These are phyloP conservation scores for Epichloe brachyelytri DNA, from an alignment of 2,329 filamentous ascomycete genomes.

Conservation along the genomic window DNA sequence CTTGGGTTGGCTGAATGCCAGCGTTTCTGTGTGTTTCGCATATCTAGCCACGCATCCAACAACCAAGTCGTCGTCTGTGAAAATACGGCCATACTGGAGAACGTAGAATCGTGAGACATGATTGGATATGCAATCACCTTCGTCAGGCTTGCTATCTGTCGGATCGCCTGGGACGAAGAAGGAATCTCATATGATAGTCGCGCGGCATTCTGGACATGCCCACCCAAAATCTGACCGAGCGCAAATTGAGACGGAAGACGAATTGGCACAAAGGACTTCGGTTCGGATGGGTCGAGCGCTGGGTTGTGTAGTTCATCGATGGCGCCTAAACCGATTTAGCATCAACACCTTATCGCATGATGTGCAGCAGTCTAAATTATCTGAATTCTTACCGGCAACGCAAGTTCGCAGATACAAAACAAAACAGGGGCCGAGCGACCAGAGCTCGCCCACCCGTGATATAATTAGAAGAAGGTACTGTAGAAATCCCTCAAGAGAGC, in stretches of 20 bases:
- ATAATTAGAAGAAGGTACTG: constrained; percentile 33
- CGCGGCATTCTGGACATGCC: constrained; percentile 12
- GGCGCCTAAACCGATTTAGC: constrained; percentile 16
- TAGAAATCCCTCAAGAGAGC: constrained; percentile 41
- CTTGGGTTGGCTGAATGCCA: constrained; percentile 20
- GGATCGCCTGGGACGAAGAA: constrained; percentile 29
- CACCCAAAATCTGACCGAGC: constrained; percentile 22
- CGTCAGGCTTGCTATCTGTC: constrained; percentile 32
- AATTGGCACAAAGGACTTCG: constrained; percentile 16
- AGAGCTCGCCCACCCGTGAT: constrained; percentile 31
- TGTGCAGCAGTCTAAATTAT: constrained; percentile 5
- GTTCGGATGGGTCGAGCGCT: constrained; percentile 13
- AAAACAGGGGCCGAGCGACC: constrained; percentile 33
- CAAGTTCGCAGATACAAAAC: constrained; percentile 34
- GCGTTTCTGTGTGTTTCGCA: constrained; percentile 27
- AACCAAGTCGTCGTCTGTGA: constrained; percentile 34
- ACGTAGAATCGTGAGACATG: constrained; percentile 19
- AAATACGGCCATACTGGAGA: constrained; percentile 20
- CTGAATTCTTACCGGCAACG: constrained; percentile 26
- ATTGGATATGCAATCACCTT: constrained; percentile 30
- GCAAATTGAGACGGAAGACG: constrained; percentile 27
- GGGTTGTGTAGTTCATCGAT: constrained; percentile 23
- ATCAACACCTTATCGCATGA: background rate
- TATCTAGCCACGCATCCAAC: constrained; percentile 32
- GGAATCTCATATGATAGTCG: constrained; percentile 27